These are phyloP conservation scores for Apostasia ramifera DNA, from an alignment of 106 monocot species.

Conservation along the genomic window DNA sequence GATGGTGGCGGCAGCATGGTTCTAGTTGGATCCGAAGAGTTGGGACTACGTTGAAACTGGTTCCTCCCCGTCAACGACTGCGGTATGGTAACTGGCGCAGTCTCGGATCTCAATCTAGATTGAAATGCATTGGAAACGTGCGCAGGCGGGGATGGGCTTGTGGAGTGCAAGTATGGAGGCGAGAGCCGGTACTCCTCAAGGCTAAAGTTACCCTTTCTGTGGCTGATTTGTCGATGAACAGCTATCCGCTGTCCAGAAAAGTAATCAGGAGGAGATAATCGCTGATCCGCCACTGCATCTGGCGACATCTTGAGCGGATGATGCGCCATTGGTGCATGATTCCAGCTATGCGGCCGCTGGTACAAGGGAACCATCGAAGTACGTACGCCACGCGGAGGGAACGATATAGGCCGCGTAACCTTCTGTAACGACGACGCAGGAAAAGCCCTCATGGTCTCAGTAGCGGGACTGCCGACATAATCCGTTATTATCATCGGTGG, in stretches of 20 bases:
- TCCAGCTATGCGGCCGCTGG: constrained; percentile 77
- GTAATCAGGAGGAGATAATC: constrained; percentile 11
- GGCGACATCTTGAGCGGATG: constrained; percentile 20
- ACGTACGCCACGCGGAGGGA: constrained; percentile 21
- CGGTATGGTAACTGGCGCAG: constrained; percentile 80
- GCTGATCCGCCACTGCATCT: constrained; percentile 9
- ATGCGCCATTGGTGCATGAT: constrained; percentile 23
- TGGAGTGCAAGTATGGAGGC: constrained; percentile 60
- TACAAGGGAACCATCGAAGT: constrained; percentile 11
- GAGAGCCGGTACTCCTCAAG: constrained; percentile 49
- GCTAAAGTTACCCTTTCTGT: constrained; percentile 28
- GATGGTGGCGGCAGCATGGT: constrained; percentile 66
- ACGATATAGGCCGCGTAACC: constrained; percentile 15
- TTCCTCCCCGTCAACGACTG: constrained; percentile 23
- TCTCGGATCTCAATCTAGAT: constrained; percentile 37
- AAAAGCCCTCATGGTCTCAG: constrained; percentile 66
- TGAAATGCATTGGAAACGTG: constrained; percentile 35
- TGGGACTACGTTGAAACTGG: constrained; percentile 24
- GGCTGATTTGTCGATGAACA: constrained; percentile 4
- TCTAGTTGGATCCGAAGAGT: constrained; percentile 54
- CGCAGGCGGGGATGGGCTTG: constrained; percentile 75
- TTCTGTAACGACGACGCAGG: constrained; percentile 44
- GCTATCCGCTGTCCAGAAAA: constrained; percentile 4
- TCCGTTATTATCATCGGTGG: constrained; percentile 75
- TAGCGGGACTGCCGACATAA: constrained; percentile 88